These are phyloP conservation scores for Didymella exigua DNA, from an alignment of 2,329 filamentous ascomycete species.

Conservation along the genomic window DNA sequence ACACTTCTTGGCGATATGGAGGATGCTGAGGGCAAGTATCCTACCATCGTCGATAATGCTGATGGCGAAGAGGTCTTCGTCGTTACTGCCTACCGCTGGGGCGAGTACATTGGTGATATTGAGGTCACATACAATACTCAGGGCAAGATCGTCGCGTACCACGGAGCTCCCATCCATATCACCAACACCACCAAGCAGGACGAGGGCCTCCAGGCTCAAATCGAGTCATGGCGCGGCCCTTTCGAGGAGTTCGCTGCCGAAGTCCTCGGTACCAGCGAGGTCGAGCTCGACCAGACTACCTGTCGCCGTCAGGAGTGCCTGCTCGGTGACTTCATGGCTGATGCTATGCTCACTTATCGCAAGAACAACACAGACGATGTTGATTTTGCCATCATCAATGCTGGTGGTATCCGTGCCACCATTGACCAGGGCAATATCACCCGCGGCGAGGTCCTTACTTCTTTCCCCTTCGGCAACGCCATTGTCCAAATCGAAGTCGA, in stretches of 20 bases:
- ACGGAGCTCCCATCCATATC: conserved; percentile 67
- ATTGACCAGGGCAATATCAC: conserved; percentile 67
- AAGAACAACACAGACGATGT: conserved; percentile 55
- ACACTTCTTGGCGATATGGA: conserved; percentile 66
- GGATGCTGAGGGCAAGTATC: conserved; percentile 65
- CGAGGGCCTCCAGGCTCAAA: conserved; percentile 60
- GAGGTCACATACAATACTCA: conserved; percentile 66
- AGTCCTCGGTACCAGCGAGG: conserved; percentile 61
- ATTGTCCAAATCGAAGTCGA: conserved; percentile 63
- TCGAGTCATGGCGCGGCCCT: conserved; percentile 63
- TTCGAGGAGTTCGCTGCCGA: conserved; percentile 66
- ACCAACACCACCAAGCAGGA: conserved; percentile 67
- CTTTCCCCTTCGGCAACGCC: conserved; percentile 70
- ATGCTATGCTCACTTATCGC: conserved; percentile 67
- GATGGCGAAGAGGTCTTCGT: conserved; percentile 71
- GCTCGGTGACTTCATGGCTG: conserved; percentile 52
- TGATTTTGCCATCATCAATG: conserved; percentile 67
- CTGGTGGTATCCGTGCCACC: conserved; percentile 67
- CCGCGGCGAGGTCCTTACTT: conserved; percentile 66
- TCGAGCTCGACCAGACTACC: conserved; percentile 63
- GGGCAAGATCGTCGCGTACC: conserved; percentile 67
- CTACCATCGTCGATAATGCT: conserved; percentile 65
- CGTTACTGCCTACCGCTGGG: conserved; percentile 71
- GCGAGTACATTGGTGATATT: conserved; percentile 71
- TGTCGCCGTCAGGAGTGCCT: conserved; percentile 65